phyloP scores from a whole-genome alignment of 805 yeast genomes.

The Lachancea sp. region DNA sequence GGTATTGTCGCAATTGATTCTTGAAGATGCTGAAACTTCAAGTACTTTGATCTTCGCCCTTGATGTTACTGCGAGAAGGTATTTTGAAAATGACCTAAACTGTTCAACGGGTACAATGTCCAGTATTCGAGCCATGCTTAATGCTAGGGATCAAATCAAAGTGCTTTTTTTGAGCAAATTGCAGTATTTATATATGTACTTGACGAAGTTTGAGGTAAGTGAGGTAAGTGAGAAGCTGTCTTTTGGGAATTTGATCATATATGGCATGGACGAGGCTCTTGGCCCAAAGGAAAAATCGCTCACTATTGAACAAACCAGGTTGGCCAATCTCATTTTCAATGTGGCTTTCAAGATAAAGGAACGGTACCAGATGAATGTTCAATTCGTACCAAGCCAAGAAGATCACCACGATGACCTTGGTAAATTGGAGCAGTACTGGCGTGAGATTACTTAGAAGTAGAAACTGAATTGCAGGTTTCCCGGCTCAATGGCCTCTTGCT shows the following conservation, averaged over 20 bases:
- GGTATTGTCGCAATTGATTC: slow-evolving; percentile 6
- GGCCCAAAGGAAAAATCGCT: background rate
- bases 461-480: too few species aligned
- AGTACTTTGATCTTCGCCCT: slow-evolving; percentile 23
- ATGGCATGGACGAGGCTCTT: slow-evolving; percentile 24
- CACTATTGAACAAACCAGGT: slow-evolving; percentile 9
- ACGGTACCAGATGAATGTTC: slow-evolving; percentile 14
- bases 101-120: slow-evolving; percentile 13
- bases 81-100: slow-evolving; percentile 18
- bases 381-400: slow-evolving; percentile 5
- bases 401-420: slow-evolving; percentile 5
- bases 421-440: slow-evolving; percentile 25
- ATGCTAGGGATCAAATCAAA: slow-evolving; percentile 15
- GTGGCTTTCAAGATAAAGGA: slow-evolving; percentile 20
- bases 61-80: slow-evolving; percentile 21
- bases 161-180: slow-evolving; percentile 27
- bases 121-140: slow-evolving; percentile 14
- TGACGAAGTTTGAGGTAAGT: slow-evolving; percentile 28
- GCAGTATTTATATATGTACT: slow-evolving; percentile 31
- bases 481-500: background rate
- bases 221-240: slow-evolving; percentile 6
- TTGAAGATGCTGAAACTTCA: slow-evolving; percentile 1
- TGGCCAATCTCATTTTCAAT: slow-evolving; percentile 20
- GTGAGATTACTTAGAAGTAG: slow-evolving; percentile 11
- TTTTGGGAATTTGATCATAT: slow-evolving; percentile 21